Conservation (phyloP, 148 eudicot species). For the Chenopodium quinoa region DNA sequence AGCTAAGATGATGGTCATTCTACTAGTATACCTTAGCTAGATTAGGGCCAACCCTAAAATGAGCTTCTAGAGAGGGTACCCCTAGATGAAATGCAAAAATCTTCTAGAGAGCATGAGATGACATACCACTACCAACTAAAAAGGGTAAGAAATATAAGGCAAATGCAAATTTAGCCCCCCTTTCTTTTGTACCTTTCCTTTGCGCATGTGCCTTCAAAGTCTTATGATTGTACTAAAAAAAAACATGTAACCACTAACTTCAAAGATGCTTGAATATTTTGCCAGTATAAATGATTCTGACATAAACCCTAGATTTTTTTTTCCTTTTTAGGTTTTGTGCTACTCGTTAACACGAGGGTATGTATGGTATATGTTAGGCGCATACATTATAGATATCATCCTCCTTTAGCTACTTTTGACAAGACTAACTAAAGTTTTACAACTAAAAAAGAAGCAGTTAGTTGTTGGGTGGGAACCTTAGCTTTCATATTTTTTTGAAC, state of each 20-base stretch:
- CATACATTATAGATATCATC: not conserved
- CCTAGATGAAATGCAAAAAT: not conserved
- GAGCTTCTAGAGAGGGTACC: conserved; percentile 8
- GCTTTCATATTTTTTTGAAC: conserved; percentile 7
- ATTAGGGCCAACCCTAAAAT: not conserved
- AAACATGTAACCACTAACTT: not conserved
- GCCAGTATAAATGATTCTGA: not conserved
- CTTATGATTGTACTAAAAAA: not conserved
- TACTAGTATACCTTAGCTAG: no score
- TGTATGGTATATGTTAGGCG: not conserved
- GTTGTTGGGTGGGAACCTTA: not conserved
- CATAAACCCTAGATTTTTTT: not conserved
- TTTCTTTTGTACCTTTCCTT: not conserved
- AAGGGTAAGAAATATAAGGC: no score
- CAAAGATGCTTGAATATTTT: conserved; percentile 6
- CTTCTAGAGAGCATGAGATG: not conserved
- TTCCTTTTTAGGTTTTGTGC: conserved; percentile 3
- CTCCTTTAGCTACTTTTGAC: conserved; percentile 12
- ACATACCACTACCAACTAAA: no score
- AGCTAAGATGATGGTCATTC: no score
- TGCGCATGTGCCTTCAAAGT: conserved; percentile 14
- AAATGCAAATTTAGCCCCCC: not conserved
- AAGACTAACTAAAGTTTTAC: conserved; percentile 13
- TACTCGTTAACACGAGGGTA: not conserved
- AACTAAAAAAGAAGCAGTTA: conserved; percentile 5